These are phyloP conservation scores for Parastagonospora avenae DNA, from an alignment of 2,329 filamentous ascomycete species.

Conservation along the genomic window DNA sequence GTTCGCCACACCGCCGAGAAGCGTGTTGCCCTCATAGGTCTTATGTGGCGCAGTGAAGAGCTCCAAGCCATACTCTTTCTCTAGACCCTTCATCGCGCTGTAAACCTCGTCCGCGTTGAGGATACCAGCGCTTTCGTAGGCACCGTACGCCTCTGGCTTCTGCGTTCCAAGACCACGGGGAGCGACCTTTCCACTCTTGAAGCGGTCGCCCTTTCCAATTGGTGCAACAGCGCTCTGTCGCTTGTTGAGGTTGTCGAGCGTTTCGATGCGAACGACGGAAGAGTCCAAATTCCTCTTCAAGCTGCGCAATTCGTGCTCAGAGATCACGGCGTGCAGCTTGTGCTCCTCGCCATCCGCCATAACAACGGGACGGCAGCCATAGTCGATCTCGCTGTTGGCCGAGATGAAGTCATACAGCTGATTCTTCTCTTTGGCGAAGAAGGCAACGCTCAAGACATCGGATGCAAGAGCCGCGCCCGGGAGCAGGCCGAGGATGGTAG, in stretches of 20 bases:
- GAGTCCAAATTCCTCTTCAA: constrained; percentile 31
- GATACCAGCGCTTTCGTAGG: constrained; percentile 46
- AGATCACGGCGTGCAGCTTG: constrained; percentile 40
- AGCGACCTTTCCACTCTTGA: constrained; percentile 50
- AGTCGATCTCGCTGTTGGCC: constrained; percentile 37
- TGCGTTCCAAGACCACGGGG: constrained; percentile 51
- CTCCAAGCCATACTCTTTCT: constrained; percentile 49
- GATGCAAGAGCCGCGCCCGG: constrained; percentile 32
- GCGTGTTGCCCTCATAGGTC: constrained; percentile 49
- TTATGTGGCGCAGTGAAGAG: constrained; percentile 52
- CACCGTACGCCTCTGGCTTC: constrained; percentile 32
- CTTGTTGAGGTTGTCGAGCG: constrained; percentile 33
- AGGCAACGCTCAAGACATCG: constrained; percentile 34
- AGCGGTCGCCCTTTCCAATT: constrained; percentile 47
- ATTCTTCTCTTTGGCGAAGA: constrained; percentile 37
- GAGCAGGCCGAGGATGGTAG: constrained; percentile 29
- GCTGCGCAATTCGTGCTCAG: constrained; percentile 25
- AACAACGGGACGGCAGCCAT: constrained; percentile 41
- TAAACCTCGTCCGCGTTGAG: constrained; percentile 54
- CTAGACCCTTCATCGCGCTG: constrained; percentile 52
- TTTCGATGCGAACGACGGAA: constrained; percentile 27
- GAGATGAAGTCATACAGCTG: constrained; percentile 36
- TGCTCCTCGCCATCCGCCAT: constrained; percentile 32
- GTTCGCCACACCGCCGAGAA: constrained; percentile 49
- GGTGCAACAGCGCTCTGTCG: constrained; percentile 34